phyloP scores from a whole-genome alignment of 2,329 filamentous ascomycete species.

The Conoideocrella luteorostrata region DNA sequence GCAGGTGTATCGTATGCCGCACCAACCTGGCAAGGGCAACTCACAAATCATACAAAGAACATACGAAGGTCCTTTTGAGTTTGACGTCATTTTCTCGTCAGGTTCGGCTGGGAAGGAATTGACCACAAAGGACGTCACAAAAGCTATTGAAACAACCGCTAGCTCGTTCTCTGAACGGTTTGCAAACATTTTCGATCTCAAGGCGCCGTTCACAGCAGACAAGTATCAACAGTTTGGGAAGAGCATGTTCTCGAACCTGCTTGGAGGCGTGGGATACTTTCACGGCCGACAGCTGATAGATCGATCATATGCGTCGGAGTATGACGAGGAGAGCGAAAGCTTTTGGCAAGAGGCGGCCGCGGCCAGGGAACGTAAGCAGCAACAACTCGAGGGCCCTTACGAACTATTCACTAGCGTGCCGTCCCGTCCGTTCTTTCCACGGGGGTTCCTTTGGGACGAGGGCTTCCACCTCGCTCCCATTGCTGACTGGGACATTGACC shows the following conservation, averaged over 20 bases:
- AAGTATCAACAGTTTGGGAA: conserved; percentile 76
- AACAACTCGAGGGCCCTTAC: conserved; percentile 71
- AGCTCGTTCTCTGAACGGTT: conserved; percentile 71
- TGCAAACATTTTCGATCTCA: conserved; percentile 55
- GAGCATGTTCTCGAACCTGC: conserved; percentile 87
- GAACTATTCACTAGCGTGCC: conserved; percentile 90
- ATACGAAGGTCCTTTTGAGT: conserved; percentile 85
- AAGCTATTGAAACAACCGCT: conserved; percentile 60
- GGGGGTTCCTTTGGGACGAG: conserved; percentile 97
- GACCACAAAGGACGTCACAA: conserved; percentile 57
- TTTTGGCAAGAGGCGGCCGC: conserved; percentile 91
- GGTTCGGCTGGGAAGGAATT: conserved; percentile 54
- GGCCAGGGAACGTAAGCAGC: conserved; percentile 62
- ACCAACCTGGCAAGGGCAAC: conserved; percentile 67
- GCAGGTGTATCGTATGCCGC: conserved; percentile 73
- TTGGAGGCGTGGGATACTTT: conserved; percentile 95
- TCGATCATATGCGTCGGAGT: conserved; percentile 83
- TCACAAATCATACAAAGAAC: conserved; percentile 85
- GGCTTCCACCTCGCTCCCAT: conserved; percentile 92
- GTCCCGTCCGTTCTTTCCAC: conserved; percentile 90
- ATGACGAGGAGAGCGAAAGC: conserved; percentile 89
- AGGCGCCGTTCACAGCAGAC: conserved; percentile 66
- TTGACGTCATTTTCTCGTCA: conserved; percentile 87
- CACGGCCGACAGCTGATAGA: conserved; percentile 84
- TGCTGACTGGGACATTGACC: conserved; percentile 87